A percentile compares a stretch with the other conserved stretches of the same genome.
These are phyloP conservation scores for Tetrapisispora nanseiensis DNA, from an alignment of 805 yeast genomes.

Conservation along the genomic window DNA sequence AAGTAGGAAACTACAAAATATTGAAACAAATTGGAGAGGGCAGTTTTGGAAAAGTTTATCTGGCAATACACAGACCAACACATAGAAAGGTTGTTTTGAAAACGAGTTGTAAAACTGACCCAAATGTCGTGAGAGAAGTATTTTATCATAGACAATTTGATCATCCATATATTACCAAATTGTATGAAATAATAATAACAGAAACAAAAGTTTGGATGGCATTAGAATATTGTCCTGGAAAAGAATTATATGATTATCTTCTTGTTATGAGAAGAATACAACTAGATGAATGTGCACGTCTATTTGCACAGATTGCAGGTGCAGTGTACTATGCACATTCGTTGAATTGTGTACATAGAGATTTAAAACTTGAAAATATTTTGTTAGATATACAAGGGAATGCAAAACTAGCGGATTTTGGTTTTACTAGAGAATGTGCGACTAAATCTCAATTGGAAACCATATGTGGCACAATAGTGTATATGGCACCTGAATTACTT, in stretches of 20 bases:
- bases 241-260: slow-evolving; percentile 62
- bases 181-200: slow-evolving; percentile 79
- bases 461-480: slow-evolving; percentile 87
- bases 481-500: slow-evolving; percentile 93
- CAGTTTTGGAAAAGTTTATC: slow-evolving; percentile 81
- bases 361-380: slow-evolving; percentile 73
- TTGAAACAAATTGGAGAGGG: slow-evolving; percentile 79
- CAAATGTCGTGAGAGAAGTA: slow-evolving; percentile 82
- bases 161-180: slow-evolving; percentile 73
- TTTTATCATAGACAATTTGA: slow-evolving; percentile 77
- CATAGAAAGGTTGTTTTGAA: slow-evolving; percentile 76
- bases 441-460: slow-evolving; percentile 57
- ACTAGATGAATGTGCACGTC: slow-evolving; percentile 37
- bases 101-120: slow-evolving; percentile 66
- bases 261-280: slow-evolving; percentile 43
- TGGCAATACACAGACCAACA: slow-evolving; percentile 71
- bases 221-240: slow-evolving; percentile 80
- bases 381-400: slow-evolving; percentile 46
- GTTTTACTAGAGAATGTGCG: slow-evolving; percentile 75
- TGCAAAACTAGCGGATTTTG: slow-evolving; percentile 83
- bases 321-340: slow-evolving; percentile 65
- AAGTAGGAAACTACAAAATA: slow-evolving; percentile 75
- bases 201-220: slow-evolving; percentile 79
- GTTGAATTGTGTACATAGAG: slow-evolving; percentile 73
- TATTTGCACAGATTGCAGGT: slow-evolving; percentile 55